Evolutionary conservation across 2,329 filamentous ascomycete species (phyloP).

Genomic region (Aureobasidium lini): DNA sequence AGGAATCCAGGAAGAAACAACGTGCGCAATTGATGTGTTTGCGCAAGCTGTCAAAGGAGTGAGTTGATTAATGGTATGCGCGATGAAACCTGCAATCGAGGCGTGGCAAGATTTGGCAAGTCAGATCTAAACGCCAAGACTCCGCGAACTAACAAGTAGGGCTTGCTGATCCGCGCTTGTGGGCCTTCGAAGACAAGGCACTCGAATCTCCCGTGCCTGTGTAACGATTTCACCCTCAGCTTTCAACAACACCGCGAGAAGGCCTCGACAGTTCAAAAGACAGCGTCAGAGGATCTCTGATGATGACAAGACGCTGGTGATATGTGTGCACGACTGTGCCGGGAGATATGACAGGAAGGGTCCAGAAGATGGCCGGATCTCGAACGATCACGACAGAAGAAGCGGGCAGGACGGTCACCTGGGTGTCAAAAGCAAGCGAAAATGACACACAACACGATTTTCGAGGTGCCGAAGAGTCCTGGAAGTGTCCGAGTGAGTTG

Average conservation of each 20-base stretch:
- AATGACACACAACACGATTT: background rate
- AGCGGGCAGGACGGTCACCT: background rate
- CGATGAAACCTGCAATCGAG: conserved; percentile 5
- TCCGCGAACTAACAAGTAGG: conserved; percentile 1
- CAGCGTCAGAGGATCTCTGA: background rate
- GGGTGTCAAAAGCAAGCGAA: background rate
- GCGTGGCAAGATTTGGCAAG: conserved; percentile 13
- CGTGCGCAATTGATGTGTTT: background rate
- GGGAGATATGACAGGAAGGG: background rate
- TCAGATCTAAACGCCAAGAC: conserved; percentile 10
- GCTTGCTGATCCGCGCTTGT: conserved; percentile 9
- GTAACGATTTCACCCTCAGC: background rate
- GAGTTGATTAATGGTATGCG: conserved; percentile 6
- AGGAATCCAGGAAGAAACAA: background rate
- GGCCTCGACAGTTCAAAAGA: background rate
- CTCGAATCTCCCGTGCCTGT: conserved; percentile 12
- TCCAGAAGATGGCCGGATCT: conserved; percentile 8
- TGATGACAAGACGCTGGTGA: background rate
- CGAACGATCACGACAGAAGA: conserved; percentile 1
- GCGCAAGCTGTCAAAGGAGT: background rate
- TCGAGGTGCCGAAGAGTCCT: background rate
- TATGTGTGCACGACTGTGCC: background rate
- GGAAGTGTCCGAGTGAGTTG: background rate
- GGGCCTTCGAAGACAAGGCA: conserved; percentile 9
- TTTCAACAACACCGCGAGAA: background rate